Evolutionary conservation across 2,329 filamentous ascomycete genomes (phyloP).

Genomic region (Calonectria multiphialidica): DNA sequence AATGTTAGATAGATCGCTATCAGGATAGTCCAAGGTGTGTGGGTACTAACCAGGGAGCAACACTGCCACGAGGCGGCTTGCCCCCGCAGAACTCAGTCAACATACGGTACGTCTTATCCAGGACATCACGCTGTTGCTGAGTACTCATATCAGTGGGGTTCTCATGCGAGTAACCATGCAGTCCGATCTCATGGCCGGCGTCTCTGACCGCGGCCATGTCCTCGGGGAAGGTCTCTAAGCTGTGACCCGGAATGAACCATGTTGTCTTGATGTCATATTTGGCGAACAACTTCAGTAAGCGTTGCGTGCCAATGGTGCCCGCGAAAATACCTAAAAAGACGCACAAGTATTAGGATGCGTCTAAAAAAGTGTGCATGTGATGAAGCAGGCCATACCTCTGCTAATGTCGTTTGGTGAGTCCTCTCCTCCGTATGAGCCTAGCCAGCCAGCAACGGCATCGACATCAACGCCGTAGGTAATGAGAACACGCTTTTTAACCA

Average conservation of each 20-base stretch:
- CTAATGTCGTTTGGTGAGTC: slow-evolving; percentile 80
- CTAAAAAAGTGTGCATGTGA: neutral
- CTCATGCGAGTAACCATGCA: no score
- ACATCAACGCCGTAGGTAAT: slow-evolving; percentile 77
- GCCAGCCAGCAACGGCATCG: slow-evolving; percentile 82
- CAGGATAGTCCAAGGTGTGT: no score
- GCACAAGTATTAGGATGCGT: neutral
- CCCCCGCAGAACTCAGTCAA: slow-evolving; percentile 74
- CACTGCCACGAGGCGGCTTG: slow-evolving; percentile 78
- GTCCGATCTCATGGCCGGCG: slow-evolving; percentile 54
- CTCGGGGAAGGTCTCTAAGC: slow-evolving; percentile 62
- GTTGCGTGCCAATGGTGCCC: slow-evolving; percentile 73
- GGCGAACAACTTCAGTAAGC: slow-evolving; percentile 77
- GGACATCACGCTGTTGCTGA: slow-evolving; percentile 82
- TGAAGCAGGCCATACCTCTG: slow-evolving; percentile 62
- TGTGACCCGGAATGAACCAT: slow-evolving; percentile 64
- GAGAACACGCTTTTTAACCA: slow-evolving; percentile 53
- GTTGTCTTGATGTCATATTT: slow-evolving; percentile 79
- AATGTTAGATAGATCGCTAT: neutral
- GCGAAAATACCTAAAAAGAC: slow-evolving; percentile 70
- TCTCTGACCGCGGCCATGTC: slow-evolving; percentile 58
- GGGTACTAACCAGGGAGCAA: slow-evolving; percentile 72
- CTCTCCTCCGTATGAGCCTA: slow-evolving; percentile 80
- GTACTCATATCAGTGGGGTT: slow-evolving; percentile 57
- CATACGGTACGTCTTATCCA: slow-evolving; percentile 79